These are phyloP conservation scores for Populus ilicifolia DNA, from an alignment of 345 rosid genomes.

Conservation along the genomic window DNA sequence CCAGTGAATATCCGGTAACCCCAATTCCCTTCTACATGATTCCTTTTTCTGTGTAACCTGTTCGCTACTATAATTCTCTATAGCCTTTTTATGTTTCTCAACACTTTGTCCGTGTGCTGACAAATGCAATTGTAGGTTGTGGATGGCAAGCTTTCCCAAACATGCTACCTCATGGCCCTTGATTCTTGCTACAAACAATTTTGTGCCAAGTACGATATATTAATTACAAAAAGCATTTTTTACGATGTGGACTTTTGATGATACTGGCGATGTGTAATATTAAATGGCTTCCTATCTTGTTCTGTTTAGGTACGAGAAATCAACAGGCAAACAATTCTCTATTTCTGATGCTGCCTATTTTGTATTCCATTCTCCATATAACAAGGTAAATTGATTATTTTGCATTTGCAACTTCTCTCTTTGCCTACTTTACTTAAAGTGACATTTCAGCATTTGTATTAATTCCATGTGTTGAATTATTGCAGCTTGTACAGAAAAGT, in stretches of 20 bases:
- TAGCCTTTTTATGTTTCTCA: background rate
- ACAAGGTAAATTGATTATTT: slow-evolving; percentile 55
- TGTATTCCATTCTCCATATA: slow-evolving; percentile 97
- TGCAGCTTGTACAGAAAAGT: slow-evolving; percentile 99
- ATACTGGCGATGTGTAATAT: slow-evolving; percentile 1
- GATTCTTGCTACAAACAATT: slow-evolving; percentile 84
- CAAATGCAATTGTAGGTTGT: slow-evolving; percentile 62
- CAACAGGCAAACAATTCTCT: slow-evolving; percentile 78
- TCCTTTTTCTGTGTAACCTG: background rate
- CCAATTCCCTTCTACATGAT: slow-evolving; percentile 5
- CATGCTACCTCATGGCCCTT: slow-evolving; percentile 97
- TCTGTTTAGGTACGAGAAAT: slow-evolving; percentile 69
- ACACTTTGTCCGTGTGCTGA: background rate
- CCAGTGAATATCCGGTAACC: slow-evolving; percentile 98
- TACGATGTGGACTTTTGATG: background rate
- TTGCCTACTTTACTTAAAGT: background rate
- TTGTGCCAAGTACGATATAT: slow-evolving; percentile 65
- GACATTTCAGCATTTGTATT: background rate
- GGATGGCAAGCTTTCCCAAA: slow-evolving; percentile 98
- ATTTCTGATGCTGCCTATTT: slow-evolving; percentile 70
- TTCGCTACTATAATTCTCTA: background rate
- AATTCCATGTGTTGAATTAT: slow-evolving; percentile 15
- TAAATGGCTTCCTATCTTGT: slow-evolving; percentile 7
- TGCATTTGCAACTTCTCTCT: background rate
- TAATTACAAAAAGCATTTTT: background rate